Base-by-base conservation (phyloP, 2,329 filamentous ascomycete genomes). In the Epichloe uncinata region DNA sequence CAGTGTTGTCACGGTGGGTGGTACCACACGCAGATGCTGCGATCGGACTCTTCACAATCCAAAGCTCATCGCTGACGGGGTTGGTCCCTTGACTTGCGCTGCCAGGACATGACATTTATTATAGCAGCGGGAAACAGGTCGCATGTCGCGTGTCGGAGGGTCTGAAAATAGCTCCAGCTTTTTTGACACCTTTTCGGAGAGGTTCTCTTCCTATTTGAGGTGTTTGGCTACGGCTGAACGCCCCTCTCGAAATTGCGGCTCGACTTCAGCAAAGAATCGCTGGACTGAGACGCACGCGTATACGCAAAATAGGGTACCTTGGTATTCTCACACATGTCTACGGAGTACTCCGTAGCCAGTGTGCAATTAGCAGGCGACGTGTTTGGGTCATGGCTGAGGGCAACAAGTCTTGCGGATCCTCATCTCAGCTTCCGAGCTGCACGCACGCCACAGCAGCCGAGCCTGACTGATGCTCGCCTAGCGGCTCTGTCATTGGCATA, bases 401-500 rank as follows among this genome's bases (percentile, higher is more conserved):
- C 45, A 37, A 42, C 26, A 22, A 26, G 34, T 15, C 9, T 16
- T 18, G 34, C 41, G 20, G 18, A 38, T 43, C 8, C 33, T 43
- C 41, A n/a, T 42, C 33, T 16, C 15, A 16, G 40, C 47, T 36
- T 48, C 40, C 33, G 40, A 30, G 47, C 30, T 38, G 47, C 41
- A 49, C 46, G 41, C 47, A 49, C 46, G 37, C 38, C 46, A 48
- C 46, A 42, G 38, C 8, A 42, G 46, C 37, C 46, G 38, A 41
- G 36, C 36, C n/a, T 41, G 22, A 26, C 11, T 16, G n/a, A 46
- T 37, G 8, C 11, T 43, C 20, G 41, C 15, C 15, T n/a, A 43
- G 20, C 22, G 41, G 20, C 22, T 43, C 18, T 8, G 3, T 33
- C 6, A 43, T 42, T 22, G 40, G 20, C 18, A 42, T 15, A 16